phyloP scores from a whole-genome alignment of 2,329 filamentous ascomycete genomes.

The Alternaria longipes region DNA sequence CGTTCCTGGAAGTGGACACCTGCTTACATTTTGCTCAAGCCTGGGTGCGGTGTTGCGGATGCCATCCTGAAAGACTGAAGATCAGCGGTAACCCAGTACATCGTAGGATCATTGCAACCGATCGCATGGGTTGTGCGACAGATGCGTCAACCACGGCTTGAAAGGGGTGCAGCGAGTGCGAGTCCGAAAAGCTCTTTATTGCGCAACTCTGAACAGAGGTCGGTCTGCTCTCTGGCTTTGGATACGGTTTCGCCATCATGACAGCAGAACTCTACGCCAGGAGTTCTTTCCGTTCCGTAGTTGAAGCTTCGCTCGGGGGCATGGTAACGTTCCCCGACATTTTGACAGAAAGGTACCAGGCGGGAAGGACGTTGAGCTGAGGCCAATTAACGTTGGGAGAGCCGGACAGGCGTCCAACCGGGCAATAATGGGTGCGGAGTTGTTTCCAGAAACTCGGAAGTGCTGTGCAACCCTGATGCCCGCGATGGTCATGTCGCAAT shows the following conservation, averaged over 20 bases:
- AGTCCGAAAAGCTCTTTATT: neutral
- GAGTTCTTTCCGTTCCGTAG: neutral
- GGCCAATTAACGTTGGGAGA: neutral
- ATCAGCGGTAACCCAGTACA: neutral
- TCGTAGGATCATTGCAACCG: neutral
- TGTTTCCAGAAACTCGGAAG: conserved; percentile 5
- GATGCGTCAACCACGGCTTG: neutral
- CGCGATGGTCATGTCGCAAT: conserved; percentile 4
- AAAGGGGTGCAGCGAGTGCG: neutral
- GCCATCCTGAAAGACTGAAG: neutral
- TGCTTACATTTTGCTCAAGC: neutral
- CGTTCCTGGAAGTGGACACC: neutral
- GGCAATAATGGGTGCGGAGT: neutral
- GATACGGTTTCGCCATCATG: neutral
- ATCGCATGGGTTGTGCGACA: neutral
- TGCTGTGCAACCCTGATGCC: neutral
- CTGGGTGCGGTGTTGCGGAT: neutral
- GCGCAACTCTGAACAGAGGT: neutral
- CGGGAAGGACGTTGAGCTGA: conserved; percentile 8
- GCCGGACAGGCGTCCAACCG: neutral
- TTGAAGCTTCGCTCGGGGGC: neutral
- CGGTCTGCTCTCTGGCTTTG: neutral
- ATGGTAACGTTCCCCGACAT: neutral
- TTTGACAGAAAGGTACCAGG: conserved; percentile 5
- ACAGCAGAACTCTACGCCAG: neutral